Evolutionary conservation across 2,329 filamentous ascomycete species (phyloP).

Genomic region (Epichloe coenophiala): DNA sequence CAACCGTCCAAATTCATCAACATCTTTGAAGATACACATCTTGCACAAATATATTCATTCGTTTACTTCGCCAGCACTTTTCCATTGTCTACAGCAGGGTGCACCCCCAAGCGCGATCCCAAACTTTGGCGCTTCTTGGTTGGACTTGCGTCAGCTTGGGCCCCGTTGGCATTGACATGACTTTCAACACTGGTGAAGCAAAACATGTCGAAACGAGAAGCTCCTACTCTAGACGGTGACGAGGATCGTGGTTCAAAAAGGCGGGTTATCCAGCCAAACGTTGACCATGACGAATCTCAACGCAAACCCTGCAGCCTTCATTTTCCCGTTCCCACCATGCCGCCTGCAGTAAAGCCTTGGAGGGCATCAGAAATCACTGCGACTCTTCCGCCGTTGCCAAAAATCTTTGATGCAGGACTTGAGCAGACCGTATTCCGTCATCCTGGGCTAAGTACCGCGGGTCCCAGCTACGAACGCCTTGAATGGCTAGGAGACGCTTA

Average conservation of each 20-base stretch:
- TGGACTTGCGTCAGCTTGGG: neutral
- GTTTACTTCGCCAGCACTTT: too few species aligned
- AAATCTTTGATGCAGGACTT: conserved; percentile 44
- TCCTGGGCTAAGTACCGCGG: conserved; percentile 26
- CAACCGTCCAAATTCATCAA: too few species aligned
- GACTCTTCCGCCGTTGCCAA: conserved; percentile 44
- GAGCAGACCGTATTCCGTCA: conserved; percentile 57
- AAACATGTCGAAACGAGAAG: conserved; percentile 3
- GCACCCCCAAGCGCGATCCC: neutral
- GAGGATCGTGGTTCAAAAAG: conserved; percentile 5
- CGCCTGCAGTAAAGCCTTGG: conserved; percentile 29
- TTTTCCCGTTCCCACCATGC: conserved; percentile 6
- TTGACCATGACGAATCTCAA: neutral
- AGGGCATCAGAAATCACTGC: conserved; percentile 33
- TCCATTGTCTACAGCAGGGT: neutral
- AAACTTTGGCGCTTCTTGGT: neutral
- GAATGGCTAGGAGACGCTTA: conserved; percentile 87
- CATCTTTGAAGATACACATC: too few species aligned
- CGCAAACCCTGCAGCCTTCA: neutral
- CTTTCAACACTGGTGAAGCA: neutral
- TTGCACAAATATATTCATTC: too few species aligned
- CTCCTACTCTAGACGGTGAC: neutral
- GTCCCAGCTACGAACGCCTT: conserved; percentile 57
- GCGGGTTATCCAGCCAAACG: neutral
- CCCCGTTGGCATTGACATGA: neutral